These are phyloP conservation scores for Populus hybrid DNA, from an alignment of 441 rosid species.

Conservation along the genomic window DNA sequence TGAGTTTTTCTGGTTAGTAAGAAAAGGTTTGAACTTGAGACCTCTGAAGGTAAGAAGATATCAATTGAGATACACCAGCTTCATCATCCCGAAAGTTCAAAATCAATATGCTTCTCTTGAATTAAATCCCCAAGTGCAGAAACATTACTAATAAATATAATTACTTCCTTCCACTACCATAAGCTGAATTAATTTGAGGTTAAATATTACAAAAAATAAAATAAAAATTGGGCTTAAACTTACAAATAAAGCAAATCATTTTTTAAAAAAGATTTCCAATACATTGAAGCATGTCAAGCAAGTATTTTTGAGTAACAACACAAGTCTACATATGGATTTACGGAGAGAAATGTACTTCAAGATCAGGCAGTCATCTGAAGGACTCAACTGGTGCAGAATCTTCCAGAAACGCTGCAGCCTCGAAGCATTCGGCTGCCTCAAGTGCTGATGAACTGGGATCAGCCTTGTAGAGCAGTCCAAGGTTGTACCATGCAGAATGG, in stretches of 20 bases:
- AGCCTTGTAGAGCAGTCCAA: constrained; percentile 58
- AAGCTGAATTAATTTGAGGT: background rate
- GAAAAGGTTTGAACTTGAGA: too few species aligned
- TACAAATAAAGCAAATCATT: constrained; percentile 1
- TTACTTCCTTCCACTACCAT: background rate
- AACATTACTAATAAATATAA: background rate
- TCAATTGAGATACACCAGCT: background rate
- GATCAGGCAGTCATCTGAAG: constrained; percentile 48
- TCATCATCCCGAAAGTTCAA: background rate
- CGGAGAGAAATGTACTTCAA: background rate
- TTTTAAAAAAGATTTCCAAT: too few species aligned
- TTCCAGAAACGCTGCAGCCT: constrained; percentile 68
- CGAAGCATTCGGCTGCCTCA: constrained; percentile 77
- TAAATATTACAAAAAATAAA: constrained; percentile 12
- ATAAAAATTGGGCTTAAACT: background rate
- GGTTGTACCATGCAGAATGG: constrained; percentile 74
- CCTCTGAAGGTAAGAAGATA: too few species aligned
- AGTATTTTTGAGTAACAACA: background rate
- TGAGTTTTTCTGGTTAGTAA: background rate
- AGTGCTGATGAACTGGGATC: constrained; percentile 42
- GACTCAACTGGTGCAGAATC: constrained; percentile 80
- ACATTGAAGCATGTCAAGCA: background rate
- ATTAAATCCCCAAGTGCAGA: background rate
- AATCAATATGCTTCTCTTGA: background rate
- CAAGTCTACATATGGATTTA: constrained; percentile 10